Conservation (phyloP, 257 asterid genomes). For the Ilex aquifolium region DNA sequence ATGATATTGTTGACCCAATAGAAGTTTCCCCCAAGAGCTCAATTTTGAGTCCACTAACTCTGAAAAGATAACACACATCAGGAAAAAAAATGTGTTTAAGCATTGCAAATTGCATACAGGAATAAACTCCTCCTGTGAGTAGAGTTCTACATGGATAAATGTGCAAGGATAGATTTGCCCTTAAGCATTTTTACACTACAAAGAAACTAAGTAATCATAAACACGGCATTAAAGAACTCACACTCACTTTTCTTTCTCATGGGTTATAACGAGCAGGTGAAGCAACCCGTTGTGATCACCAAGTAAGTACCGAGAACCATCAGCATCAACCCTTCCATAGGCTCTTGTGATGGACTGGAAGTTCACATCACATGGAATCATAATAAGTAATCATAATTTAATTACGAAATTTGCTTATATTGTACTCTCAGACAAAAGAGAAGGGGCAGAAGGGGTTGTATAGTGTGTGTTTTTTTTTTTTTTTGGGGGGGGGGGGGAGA, state of each 20-base stretch:
- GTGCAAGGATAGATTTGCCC: no score
- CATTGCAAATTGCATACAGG: no score
- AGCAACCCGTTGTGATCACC: conserved; percentile 89
- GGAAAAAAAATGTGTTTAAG: neutral
- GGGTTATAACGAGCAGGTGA: conserved; percentile 80
- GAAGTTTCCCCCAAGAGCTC: conserved; percentile 91
- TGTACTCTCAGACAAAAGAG: conserved; percentile 6
- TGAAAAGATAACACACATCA: conserved; percentile 15
- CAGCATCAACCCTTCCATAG: conserved; percentile 89
- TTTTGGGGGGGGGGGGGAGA: neutral
- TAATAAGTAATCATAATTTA: neutral
- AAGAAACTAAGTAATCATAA: conserved; percentile 8
- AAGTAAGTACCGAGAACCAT: conserved; percentile 83
- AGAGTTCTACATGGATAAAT: no score
- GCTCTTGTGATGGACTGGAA: conserved; percentile 68
- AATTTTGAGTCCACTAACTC: conserved; percentile 86
- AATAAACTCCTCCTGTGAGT: no score
- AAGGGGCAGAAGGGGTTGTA: neutral
- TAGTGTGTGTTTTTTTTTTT: no score
- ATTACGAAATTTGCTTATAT: no score
- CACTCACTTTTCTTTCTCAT: conserved; percentile 83
- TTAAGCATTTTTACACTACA: conserved; percentile 9
- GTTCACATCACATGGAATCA: neutral
- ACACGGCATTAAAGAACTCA: conserved; percentile 10
- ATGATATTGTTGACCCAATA: conserved; percentile 81